phyloP scores from a whole-genome alignment of 2,329 filamentous ascomycete species.

The Colletotrichum karsti region DNA sequence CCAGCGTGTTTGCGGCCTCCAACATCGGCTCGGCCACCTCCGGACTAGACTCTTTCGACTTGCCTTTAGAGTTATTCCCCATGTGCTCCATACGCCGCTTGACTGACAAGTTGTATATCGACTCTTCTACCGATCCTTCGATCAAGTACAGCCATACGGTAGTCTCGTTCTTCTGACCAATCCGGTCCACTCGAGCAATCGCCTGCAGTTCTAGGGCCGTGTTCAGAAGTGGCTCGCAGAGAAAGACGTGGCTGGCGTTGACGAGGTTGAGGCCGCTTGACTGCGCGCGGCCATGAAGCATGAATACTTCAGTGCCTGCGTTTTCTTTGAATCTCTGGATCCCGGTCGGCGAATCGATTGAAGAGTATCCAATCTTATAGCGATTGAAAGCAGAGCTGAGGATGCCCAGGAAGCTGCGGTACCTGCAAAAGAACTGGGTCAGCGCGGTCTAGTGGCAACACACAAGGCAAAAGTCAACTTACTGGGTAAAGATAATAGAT shows the following conservation, averaged over 20 bases:
- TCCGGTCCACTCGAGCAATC: conserved; percentile 93
- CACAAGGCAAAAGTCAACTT: too few species aligned
- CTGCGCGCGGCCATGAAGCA: conserved; percentile 89
- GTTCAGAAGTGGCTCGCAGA: conserved; percentile 94
- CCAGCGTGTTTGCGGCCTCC: conserved; percentile 85
- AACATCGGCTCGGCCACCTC: conserved; percentile 69
- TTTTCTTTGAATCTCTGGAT: conserved; percentile 82
- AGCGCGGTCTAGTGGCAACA: too few species aligned
- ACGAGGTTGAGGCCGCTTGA: conserved; percentile 90
- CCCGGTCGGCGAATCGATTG: conserved; percentile 74
- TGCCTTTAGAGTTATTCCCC: conserved; percentile 51
- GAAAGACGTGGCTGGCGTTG: conserved; percentile 91
- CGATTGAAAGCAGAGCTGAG: conserved; percentile 74
- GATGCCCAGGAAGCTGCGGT: conserved; percentile 80
- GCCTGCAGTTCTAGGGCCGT: conserved; percentile 94
- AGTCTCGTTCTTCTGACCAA: conserved; percentile 87
- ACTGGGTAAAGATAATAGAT: conserved; percentile 92
- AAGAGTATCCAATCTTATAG: conserved; percentile 78
- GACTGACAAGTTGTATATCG: conserved; percentile 89
- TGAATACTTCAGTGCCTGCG: conserved; percentile 78
- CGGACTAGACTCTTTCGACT: conserved; percentile 49
- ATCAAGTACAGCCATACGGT: conserved; percentile 96
- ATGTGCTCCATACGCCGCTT: conserved; percentile 82
- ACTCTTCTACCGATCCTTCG: conserved; percentile 90
- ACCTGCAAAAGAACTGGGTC: conserved; percentile 47